These are phyloP conservation scores for Picea mariana DNA, from an alignment of 83 land plant species.

Conservation along the genomic window DNA sequence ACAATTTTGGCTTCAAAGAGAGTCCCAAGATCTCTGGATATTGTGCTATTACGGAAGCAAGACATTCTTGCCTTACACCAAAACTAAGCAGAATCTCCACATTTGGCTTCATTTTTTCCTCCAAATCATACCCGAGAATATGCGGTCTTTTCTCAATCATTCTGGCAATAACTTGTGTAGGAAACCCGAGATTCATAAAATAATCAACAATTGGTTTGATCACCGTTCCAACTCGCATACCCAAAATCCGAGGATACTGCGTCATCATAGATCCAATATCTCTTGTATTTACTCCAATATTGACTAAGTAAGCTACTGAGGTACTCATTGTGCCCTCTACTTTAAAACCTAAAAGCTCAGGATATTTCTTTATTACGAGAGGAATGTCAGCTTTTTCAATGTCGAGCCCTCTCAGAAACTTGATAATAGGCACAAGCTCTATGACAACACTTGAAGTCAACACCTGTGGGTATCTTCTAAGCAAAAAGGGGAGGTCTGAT, in stretches of 20 bases:
- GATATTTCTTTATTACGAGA: constrained; percentile 35
- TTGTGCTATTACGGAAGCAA: constrained; percentile 50
- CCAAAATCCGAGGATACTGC: constrained; percentile 47
- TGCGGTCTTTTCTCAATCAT: constrained; percentile 52
- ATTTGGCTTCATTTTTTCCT: constrained; percentile 41
- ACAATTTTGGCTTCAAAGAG: constrained; percentile 30
- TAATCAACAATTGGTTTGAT: constrained; percentile 55
- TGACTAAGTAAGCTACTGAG: constrained; percentile 52
- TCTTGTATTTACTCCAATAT: constrained; percentile 50
- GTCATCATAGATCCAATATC: constrained; percentile 57
- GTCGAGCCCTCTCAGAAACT: constrained; percentile 49
- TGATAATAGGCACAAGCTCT: constrained; percentile 48
- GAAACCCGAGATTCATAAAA: constrained; percentile 41
- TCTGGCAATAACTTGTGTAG: constrained; percentile 37
- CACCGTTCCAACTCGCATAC: constrained; percentile 51
- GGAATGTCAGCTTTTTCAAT: constrained; percentile 37
- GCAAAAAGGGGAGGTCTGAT: constrained; percentile 42
- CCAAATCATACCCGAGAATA: constrained; percentile 52
- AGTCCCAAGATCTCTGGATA: constrained; percentile 44
- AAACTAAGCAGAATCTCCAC: constrained; percentile 36
- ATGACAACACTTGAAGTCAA: constrained; percentile 57
- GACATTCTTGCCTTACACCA: constrained; percentile 34
- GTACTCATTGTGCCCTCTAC: constrained; percentile 68
- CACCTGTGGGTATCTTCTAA: constrained; percentile 67
- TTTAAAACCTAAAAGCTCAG: constrained; percentile 53